Conservation (phyloP, 805 yeast genomes). For the Saccharomycopsis microspora region DNA sequence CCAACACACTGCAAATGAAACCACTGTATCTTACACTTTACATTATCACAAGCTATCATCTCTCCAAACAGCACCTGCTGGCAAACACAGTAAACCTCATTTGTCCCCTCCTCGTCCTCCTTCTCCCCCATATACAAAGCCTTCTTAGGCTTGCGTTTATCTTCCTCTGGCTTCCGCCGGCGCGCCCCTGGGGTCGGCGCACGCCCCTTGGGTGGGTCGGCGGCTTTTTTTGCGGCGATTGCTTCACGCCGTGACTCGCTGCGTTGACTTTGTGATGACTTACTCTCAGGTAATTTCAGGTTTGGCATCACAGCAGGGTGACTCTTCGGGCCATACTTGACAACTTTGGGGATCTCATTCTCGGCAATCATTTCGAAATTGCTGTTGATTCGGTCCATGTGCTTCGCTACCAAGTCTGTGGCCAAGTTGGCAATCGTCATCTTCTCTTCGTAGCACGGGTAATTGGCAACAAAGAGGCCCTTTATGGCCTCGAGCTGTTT, state of each 20-base stretch:
- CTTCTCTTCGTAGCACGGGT: slow-evolving; percentile 92
- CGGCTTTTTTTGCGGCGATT: slow-evolving; percentile 74
- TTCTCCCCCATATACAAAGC: background rate
- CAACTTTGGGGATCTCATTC: slow-evolving; percentile 72
- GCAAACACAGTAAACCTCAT: slow-evolving; percentile 56
- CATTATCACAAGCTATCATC: slow-evolving; percentile 98
- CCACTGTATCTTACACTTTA: slow-evolving; percentile 40
- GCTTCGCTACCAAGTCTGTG: slow-evolving; percentile 59
- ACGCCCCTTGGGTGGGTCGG: slow-evolving; percentile 23
- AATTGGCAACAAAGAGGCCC: slow-evolving; percentile 25
- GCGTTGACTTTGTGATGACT: slow-evolving; percentile 64
- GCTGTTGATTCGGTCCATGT: slow-evolving; percentile 62
- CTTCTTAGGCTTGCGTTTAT: background rate
- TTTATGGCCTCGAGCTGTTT: slow-evolving; percentile 3
- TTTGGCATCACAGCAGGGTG: slow-evolving; percentile 85
- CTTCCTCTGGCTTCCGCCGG: background rate
- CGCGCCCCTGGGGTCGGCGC: slow-evolving; percentile 16
- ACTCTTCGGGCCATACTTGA: slow-evolving; percentile 67
- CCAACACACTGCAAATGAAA: slow-evolving; percentile 89
- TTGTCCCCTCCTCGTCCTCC: slow-evolving; percentile 11
- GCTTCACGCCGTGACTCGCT: slow-evolving; percentile 88
- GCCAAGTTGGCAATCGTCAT: slow-evolving; percentile 96
- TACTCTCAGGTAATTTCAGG: slow-evolving; percentile 35
- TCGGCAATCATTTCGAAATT: slow-evolving; percentile 66
- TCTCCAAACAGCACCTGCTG: slow-evolving; percentile 96